Evolutionary conservation across 2,329 filamentous ascomycete species (phyloP).

Genomic region (Colletotrichum incanum): DNA sequence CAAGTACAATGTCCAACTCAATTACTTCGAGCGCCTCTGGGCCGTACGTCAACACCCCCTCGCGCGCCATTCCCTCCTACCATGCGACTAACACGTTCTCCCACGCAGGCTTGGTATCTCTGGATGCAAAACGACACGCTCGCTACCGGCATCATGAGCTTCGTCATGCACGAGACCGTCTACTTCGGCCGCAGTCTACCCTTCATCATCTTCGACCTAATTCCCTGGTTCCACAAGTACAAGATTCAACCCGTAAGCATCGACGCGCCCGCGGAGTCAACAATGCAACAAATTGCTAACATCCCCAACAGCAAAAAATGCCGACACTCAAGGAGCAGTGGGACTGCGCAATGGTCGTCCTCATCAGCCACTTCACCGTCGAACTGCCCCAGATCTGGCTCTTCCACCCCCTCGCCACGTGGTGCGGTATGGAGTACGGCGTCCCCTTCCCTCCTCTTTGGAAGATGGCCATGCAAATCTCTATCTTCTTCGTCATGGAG

Average conservation of each 20-base stretch:
- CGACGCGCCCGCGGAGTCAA: neutral
- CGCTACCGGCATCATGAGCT: conserved; percentile 97
- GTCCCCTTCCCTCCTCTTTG: conserved; percentile 90
- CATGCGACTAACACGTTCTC: conserved; percentile 37
- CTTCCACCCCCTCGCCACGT: conserved; percentile 97
- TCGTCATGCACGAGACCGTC: conserved; percentile 92
- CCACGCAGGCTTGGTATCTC: conserved; percentile 84
- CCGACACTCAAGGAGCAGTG: conserved; percentile 95
- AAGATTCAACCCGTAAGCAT: conserved; percentile 88
- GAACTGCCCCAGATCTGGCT: conserved; percentile 99
- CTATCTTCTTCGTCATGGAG: conserved; percentile 94
- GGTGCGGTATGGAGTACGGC: conserved; percentile 87
- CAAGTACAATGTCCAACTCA: conserved; percentile 88
- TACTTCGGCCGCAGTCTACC: conserved; percentile 95
- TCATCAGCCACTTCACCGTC: conserved; percentile 96
- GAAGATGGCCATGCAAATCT: conserved; percentile 93
- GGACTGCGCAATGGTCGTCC: conserved; percentile 92
- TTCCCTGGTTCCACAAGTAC: conserved; percentile 91
- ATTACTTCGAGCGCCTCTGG: conserved; percentile 90
- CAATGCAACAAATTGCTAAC: neutral
- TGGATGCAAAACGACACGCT: conserved; percentile 99
- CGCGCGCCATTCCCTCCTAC: conserved; percentile 5
- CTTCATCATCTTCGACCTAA: conserved; percentile 92
- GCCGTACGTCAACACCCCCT: conserved; percentile 68
- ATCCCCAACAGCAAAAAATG: conserved; percentile 76